Base-by-base conservation (phyloP, 345 rosid genomes). In the Lepidium sativum region DNA sequence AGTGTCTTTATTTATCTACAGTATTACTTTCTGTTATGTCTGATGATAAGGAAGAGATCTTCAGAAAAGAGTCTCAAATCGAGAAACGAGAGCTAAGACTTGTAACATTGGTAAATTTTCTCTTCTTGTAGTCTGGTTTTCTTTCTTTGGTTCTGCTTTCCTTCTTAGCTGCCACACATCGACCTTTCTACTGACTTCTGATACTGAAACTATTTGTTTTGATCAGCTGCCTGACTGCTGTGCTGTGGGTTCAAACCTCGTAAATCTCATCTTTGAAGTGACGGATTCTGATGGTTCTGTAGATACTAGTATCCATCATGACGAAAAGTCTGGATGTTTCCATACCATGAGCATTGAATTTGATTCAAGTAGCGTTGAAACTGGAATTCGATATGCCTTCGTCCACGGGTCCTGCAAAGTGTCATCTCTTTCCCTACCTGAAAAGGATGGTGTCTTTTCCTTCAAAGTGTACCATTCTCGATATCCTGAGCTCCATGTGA, bases 261-360 rank as follows among this genome's bases (percentile, higher is more conserved):
- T 71, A 72, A 64, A 79, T 70, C 25, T 82, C 9, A 54, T 56
- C 9, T 87, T 87, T 23, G 56, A 66, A 70, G 78, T 87, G 32
- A 81, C 74, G 9, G 68, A 87, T 56, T 53, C 77, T 1, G 35
- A 67, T 20, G 95, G 86, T 39, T 34, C 18, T 15, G 23, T 78
- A 41, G 95, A 85, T 70, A 48, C 49, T 20, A 64, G 60, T 31
- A 63, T 85, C 57, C 83, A 87, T 47, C 61, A 83, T 55, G 84
- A 80, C 8, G 85, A 79, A 33, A 62, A 74, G 61, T 20, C 37
- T 6, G 74, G 74, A 9, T 69, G 62, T 16, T 76, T 41, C 60
- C 87, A 83, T 77, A 78, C 77, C 1, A 79, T 87, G 39, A 49
- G 34, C 17, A 34, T 85, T 52, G 78, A 69, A 56, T 75, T 79